Evolutionary conservation across 371 early-diverging fungal genomes (phyloP).

Genomic region (Apophysomyces ossiformis): DNA sequence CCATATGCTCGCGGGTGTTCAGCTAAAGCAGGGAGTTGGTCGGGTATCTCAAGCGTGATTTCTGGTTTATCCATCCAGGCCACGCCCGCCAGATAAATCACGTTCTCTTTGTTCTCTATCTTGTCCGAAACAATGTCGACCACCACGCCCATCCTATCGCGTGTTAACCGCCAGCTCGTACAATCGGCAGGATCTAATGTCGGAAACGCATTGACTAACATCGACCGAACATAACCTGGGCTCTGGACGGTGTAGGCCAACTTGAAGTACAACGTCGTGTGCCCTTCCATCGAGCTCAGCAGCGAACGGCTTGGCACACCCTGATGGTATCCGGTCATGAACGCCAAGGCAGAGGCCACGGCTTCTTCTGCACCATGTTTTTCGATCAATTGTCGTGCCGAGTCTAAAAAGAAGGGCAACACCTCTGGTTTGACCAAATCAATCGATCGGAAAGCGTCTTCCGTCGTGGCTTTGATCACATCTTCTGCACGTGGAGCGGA

Average conservation of each 20-base stretch:
- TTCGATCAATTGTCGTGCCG: conserved; percentile 75
- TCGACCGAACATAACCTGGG: conserved; percentile 81
- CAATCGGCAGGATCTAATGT: conserved; percentile 68
- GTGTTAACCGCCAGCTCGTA: conserved; percentile 80
- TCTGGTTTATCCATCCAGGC: conserved; percentile 67
- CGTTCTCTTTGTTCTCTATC: conserved; percentile 60
- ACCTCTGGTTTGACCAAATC: conserved; percentile 74
- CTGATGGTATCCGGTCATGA: conserved; percentile 81
- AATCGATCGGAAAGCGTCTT: conserved; percentile 73
- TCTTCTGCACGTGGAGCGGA: conserved; percentile 90
- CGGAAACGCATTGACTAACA: conserved; percentile 72
- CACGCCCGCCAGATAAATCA: conserved; percentile 50
- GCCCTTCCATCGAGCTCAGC: conserved; percentile 79
- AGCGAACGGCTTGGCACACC: conserved; percentile 83
- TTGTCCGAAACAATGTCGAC: conserved; percentile 77
- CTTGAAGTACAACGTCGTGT: conserved; percentile 74
- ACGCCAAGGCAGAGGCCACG: conserved; percentile 83
- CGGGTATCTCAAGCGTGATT: conserved; percentile 69
- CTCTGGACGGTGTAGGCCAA: conserved; percentile 69
- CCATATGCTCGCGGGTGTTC: conserved; percentile 49
- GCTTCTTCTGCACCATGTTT: conserved; percentile 71
- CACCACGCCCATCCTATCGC: conserved; percentile 82
- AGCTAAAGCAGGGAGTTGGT: conserved; percentile 80
- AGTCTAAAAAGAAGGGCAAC: conserved; percentile 73
- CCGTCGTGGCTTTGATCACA: conserved; percentile 79